A percentile compares a stretch with the other conserved stretches of the same genome.
These are phyloP conservation scores for Amanita molliuscula DNA, from an alignment of 768 basidiomycete species.

Conservation along the genomic window DNA sequence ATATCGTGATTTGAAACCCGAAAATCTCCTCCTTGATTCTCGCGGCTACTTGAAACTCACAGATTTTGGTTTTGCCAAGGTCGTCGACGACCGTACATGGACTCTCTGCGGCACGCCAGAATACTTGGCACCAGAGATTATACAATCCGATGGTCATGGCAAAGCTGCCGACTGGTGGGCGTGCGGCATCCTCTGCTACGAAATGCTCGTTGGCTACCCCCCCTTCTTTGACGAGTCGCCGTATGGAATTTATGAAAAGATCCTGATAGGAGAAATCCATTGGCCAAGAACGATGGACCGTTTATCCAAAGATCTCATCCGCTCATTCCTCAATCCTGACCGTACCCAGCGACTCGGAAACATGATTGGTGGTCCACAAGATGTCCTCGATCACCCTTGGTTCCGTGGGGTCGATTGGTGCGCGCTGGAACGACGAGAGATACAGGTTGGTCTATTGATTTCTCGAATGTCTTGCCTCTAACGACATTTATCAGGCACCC, in stretches of 20 bases:
- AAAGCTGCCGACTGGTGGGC: conserved; percentile 99
- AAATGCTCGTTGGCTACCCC: conserved; percentile 98
- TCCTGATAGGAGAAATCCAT: conserved; percentile 75
- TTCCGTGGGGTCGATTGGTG: conserved; percentile 94
- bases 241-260: conserved; percentile 97
- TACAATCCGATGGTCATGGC: conserved; percentile 94
- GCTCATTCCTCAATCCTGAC: conserved; percentile 85
- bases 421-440: conserved; percentile 76
- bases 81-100: conserved; percentile 96
- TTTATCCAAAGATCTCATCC: conserved; percentile 81
- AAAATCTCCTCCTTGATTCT: conserved; percentile 93
- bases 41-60: conserved; percentile 91
- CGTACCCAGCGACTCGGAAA: conserved; percentile 88
- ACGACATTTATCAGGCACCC: conserved; percentile 47
- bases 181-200: conserved; percentile 91
- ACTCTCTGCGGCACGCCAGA: conserved; percentile 95
- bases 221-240: conserved; percentile 99
- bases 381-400: conserved; percentile 89
- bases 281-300: conserved; percentile 91
- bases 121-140: conserved; percentile 97
- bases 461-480: conserved; percentile 1
- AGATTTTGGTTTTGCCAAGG: conserved; percentile 97
- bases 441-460: conserved; percentile 44
- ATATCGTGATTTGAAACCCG: conserved; percentile 97
- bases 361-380: conserved; percentile 84